These are phyloP conservation scores for Coleophoma eucalyptorum DNA, from an alignment of 2,329 filamentous ascomycete genomes.

Conservation along the genomic window DNA sequence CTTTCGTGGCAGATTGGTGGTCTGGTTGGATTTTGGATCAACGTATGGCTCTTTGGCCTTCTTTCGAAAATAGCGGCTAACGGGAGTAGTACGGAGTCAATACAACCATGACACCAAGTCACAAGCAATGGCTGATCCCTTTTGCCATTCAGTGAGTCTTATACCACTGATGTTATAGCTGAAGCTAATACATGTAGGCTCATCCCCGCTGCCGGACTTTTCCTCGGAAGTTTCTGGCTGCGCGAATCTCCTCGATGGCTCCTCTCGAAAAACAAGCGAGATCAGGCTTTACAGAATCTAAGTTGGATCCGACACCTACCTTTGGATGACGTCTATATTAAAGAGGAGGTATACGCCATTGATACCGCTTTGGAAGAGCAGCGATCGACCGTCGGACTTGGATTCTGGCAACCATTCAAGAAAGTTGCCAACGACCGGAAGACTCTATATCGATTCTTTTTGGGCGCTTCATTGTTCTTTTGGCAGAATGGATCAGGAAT, in stretches of 20 bases:
- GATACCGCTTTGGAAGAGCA: conserved; percentile 68
- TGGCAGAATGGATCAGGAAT: conserved; percentile 77
- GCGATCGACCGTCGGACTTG: conserved; percentile 58
- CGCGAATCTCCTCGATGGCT: conserved; percentile 68
- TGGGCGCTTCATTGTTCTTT: conserved; percentile 71
- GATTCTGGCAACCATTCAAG: conserved; percentile 72
- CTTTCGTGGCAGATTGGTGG: conserved; percentile 62
- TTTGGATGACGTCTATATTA: conserved; percentile 58
- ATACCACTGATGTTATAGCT: no score
- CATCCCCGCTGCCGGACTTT: conserved; percentile 59
- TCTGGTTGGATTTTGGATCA: conserved; percentile 62
- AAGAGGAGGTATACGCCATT: conserved; percentile 69
- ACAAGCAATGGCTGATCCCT: conserved; percentile 60
- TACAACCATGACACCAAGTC: conserved; percentile 39
- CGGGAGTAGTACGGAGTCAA: conserved; percentile 40
- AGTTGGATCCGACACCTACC: conserved; percentile 63
- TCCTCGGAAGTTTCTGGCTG: conserved; percentile 53
- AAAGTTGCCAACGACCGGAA: conserved; percentile 48
- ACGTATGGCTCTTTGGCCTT: conserved; percentile 20
- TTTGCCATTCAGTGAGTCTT: conserved; percentile 45
- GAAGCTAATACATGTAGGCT: conserved; percentile 28
- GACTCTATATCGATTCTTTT: conserved; percentile 67
- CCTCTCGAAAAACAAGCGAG: conserved; percentile 56
- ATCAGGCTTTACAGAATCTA: conserved; percentile 53
- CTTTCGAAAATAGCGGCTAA: no score